phyloP scores from a whole-genome alignment of 805 yeast species.

The Cyberlindnera lachancei region DNA sequence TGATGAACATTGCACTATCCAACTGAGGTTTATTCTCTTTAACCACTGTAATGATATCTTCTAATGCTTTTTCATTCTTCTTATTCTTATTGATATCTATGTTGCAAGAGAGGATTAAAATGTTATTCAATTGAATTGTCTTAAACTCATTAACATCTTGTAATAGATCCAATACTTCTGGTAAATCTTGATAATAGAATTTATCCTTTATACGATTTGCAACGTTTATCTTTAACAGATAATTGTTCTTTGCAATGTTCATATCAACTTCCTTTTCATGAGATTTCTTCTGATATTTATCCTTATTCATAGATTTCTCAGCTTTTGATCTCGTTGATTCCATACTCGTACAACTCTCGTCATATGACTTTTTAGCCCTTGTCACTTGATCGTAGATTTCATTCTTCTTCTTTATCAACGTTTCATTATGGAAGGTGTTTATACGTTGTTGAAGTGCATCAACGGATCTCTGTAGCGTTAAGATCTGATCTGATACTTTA shows the following conservation, averaged over 20 bases:
- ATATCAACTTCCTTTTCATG: slow-evolving; percentile 65
- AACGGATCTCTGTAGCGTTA: slow-evolving; percentile 44
- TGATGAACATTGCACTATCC: slow-evolving; percentile 86
- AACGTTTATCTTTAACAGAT: slow-evolving; percentile 69
- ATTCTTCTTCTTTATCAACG: slow-evolving; percentile 36
- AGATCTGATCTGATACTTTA: slow-evolving; percentile 56
- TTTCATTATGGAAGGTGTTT: slow-evolving; percentile 46
- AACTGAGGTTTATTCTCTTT: slow-evolving; percentile 63
- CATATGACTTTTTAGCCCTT: slow-evolving; percentile 62
- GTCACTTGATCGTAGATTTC: slow-evolving; percentile 24
- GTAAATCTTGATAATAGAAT: slow-evolving; percentile 85
- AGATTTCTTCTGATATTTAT: slow-evolving; percentile 38
- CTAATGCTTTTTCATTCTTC: slow-evolving; percentile 35
- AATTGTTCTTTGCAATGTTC: slow-evolving; percentile 83
- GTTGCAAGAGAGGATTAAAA: slow-evolving; percentile 51
- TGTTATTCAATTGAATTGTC: slow-evolving; percentile 60
- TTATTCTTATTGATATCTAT: slow-evolving; percentile 53
- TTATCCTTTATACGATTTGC: slow-evolving; percentile 92
- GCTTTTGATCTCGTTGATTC: slow-evolving; percentile 73
- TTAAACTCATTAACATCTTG: slow-evolving; percentile 82
- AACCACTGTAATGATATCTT: slow-evolving; percentile 46
- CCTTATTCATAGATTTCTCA: slow-evolving; percentile 50
- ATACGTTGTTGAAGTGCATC: slow-evolving; percentile 49
- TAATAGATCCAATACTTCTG: slow-evolving; percentile 76
- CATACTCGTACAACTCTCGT: slow-evolving; percentile 69